Percentiles rank a stretch among this genome's conserved stretches.
These are phyloP conservation scores for Nothomitra cinnamomea DNA, from an alignment of 2,329 filamentous ascomycete genomes.

Conservation along the genomic window DNA sequence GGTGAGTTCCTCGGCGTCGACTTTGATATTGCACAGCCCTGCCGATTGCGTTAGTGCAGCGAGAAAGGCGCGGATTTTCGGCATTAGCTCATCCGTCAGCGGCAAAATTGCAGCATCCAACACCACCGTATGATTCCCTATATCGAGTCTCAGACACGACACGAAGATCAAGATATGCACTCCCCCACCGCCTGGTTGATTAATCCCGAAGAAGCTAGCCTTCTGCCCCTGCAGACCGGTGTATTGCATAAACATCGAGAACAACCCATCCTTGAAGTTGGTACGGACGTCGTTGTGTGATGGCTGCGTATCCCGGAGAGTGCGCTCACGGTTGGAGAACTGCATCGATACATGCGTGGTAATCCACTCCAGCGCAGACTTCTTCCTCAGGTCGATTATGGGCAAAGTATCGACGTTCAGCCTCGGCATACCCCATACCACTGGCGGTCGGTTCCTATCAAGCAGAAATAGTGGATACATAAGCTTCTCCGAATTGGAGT, in stretches of 20 bases:
- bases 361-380: slow-evolving; percentile 12
- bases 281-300: neutral
- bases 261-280: slow-evolving; percentile 17
- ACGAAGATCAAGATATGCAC: slow-evolving; percentile 15
- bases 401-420: slow-evolving; percentile 14
- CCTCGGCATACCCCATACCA: slow-evolving; percentile 14
- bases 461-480: slow-evolving; percentile 8
- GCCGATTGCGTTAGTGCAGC: neutral
- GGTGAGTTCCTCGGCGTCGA: neutral
- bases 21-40: slow-evolving; percentile 3
- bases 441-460: slow-evolving; percentile 7
- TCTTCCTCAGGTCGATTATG: slow-evolving; percentile 8
- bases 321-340: slow-evolving; percentile 12
- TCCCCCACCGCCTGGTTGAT: slow-evolving; percentile 7
- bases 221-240: slow-evolving; percentile 10
- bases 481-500: slow-evolving; percentile 7
- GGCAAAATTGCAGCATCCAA: slow-evolving; percentile 15
- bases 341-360: slow-evolving; percentile 10
- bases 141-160: slow-evolving; percentile 18
- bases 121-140: slow-evolving; percentile 12
- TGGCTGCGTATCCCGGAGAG: slow-evolving; percentile 5
- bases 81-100: slow-evolving; percentile 4
- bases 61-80: neutral
- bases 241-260: slow-evolving; percentile 14
- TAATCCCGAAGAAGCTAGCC: slow-evolving; percentile 11